Base-by-base conservation (phyloP, 352 stramenopile species). In the Phytopythium delawarense region DNA sequence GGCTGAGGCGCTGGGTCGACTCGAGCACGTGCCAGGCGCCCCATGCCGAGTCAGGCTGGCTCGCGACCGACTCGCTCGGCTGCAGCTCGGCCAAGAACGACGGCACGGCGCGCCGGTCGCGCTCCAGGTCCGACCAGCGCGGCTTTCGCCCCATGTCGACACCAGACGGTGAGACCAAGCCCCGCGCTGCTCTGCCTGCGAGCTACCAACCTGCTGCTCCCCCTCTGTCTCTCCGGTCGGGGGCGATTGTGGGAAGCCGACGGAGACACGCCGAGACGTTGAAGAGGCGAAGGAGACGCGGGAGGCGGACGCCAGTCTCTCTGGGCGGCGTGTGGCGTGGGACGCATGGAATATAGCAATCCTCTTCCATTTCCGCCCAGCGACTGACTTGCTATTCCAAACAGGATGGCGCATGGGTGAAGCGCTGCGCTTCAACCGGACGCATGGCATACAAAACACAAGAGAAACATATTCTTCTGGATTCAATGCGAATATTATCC, bases 51-150 rank as follows among this genome's bases (percentile, higher is more conserved):
- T 7, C n/a, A 35, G 15, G 32, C 35, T n/a, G 53, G 6, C 53
- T 59, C 35, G 53, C 32, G 51, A 34, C 15, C 32, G 32, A 37
- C 51, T 45, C 30, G 30, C 20, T 39, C 28, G 15, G 30, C 25
- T 20, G 23, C n/a, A 55, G 9, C 23, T 30, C 46, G 2, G 12
- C 21, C n/a, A 53, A 21, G 21, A 53, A 53, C 7, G 23, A 12
- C 49, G 49, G 49, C 28, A 34, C 6, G 25, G 49, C 28, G 25
- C n/a, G 20, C 13, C 34, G 34, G 34, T 45, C 51, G 16, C 12
- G 34, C 30, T 59, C 52, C 5, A 54, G 48, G 30, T 59, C 53
- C 20, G 53, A 48, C 53, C 34, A 35, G 35, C 53, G 53, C 53
- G 53, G 39, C 53, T 59, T 59, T 35, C 6, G 3, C n/a, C n/a